Percentiles rank a stretch among this genome's conserved stretches.
phyloP scores from a whole-genome alignment of 2,329 filamentous ascomycete species.

The Alternaria arborescens region DNA sequence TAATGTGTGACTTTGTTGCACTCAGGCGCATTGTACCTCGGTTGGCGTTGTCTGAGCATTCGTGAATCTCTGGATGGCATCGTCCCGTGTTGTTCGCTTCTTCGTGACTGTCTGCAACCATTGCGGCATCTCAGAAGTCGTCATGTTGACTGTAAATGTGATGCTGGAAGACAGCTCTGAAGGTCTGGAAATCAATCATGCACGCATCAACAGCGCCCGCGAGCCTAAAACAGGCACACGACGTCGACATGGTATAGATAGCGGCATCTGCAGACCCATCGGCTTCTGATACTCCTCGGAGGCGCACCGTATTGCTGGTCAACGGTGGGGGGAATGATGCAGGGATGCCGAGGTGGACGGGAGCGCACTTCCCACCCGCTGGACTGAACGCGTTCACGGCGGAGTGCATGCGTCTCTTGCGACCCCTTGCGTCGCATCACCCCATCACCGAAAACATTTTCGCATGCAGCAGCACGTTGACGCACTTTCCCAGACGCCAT shows the following conservation, averaged over 20 bases:
- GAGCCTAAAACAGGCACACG: not conserved
- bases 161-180: not conserved
- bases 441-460: conserved; percentile 36
- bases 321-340: conserved; percentile 35
- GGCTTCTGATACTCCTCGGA: conserved; percentile 7
- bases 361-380: conserved; percentile 22
- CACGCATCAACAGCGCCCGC: not conserved
- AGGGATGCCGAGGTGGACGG: conserved; percentile 20
- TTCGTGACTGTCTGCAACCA: conserved; percentile 39
- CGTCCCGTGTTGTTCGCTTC: conserved; percentile 38
- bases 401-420: conserved; percentile 14
- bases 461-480: conserved; percentile 13
- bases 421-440: conserved; percentile 33
- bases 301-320: not conserved
- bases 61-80: conserved; percentile 36
- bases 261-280: not conserved
- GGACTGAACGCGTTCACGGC: conserved; percentile 22
- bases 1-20: too few relatives aligned
- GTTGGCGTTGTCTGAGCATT: conserved; percentile 7
- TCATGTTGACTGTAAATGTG: conserved; percentile 19
- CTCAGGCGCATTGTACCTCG: not conserved
- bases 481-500: conserved; percentile 18
- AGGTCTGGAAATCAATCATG: not conserved
- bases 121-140: conserved; percentile 20
- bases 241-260: not conserved